Conservation (phyloP, 2,329 filamentous ascomycete species). For the Dendrostoma leiphaemia region DNA sequence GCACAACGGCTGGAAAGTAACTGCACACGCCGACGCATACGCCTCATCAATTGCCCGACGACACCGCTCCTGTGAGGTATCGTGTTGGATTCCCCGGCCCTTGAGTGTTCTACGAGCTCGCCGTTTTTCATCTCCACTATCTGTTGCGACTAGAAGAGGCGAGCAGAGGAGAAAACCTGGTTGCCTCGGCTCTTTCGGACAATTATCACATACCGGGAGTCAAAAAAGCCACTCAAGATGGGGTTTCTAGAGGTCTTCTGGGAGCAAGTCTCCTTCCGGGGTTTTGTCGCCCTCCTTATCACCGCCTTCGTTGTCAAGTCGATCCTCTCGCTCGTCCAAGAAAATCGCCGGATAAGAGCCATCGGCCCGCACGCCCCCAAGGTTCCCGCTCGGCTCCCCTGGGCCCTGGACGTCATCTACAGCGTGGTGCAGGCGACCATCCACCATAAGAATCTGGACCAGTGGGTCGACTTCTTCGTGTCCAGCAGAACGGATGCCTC, state of each 20-base stretch:
- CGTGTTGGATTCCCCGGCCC: too few species aligned
- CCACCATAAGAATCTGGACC: slow-evolving; percentile 55
- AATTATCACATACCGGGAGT: not conserved
- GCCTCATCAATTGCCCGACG: too few species aligned
- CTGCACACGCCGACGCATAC: too few species aligned
- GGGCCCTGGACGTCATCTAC: slow-evolving; percentile 66
- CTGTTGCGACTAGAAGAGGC: not conserved
- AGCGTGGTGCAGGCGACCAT: slow-evolving; percentile 51
- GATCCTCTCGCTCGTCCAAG: slow-evolving; percentile 36
- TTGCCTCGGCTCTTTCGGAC: not conserved
- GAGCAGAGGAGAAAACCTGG: not conserved
- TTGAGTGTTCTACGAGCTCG: not conserved
- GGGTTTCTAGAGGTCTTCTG: slow-evolving; percentile 49
- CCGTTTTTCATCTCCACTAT: not conserved
- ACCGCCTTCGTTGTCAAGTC: slow-evolving; percentile 37
- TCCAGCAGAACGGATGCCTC: slow-evolving; percentile 49
- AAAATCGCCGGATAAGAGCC: slow-evolving; percentile 42
- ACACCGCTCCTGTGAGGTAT: too few species aligned
- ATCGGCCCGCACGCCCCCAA: slow-evolving; percentile 42
- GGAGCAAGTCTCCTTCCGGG: slow-evolving; percentile 41
- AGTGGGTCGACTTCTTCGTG: slow-evolving; percentile 57
- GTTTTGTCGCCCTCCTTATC: slow-evolving; percentile 35
- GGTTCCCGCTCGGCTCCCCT: slow-evolving; percentile 39
- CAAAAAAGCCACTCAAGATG: slow-evolving; percentile 32
- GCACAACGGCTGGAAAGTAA: too few species aligned